These are phyloP conservation scores for Pichia californica DNA, from an alignment of 805 yeast genomes.

Conservation along the genomic window DNA sequence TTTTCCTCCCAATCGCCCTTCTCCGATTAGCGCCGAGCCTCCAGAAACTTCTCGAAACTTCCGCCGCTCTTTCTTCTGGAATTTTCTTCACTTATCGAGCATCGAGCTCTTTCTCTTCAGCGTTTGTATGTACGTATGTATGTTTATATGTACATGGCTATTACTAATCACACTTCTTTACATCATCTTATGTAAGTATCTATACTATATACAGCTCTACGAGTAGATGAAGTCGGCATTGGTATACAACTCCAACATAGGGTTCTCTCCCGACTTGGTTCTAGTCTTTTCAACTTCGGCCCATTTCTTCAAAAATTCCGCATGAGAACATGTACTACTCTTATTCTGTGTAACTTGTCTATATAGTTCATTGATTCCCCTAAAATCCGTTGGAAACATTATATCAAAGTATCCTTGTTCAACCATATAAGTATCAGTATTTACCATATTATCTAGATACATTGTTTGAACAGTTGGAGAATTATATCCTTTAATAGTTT, in stretches of 20 bases:
- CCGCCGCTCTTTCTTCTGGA: not conserved
- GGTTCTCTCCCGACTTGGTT: constrained; percentile 75
- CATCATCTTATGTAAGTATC: too few species aligned
- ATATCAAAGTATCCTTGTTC: constrained; percentile 83
- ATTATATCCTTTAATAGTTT: constrained; percentile 48
- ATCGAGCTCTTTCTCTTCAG: too few species aligned
- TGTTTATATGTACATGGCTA: too few species aligned
- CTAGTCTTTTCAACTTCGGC: constrained; percentile 61
- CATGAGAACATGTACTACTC: constrained; percentile 49
- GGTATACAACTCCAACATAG: constrained; percentile 69
- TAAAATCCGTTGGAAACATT: constrained; percentile 79
- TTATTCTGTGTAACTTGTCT: constrained; percentile 55
- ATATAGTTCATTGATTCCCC: constrained; percentile 54
- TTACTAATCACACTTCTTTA: too few species aligned
- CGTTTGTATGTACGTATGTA: too few species aligned
- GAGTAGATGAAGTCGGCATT: constrained; percentile 66
- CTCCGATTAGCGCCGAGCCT: not conserved
- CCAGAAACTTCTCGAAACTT: not conserved
- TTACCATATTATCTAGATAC: constrained; percentile 58
- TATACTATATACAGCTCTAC: constrained; percentile 12
- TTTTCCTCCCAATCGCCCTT: too few species aligned
- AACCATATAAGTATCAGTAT: constrained; percentile 70
- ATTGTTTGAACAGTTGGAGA: constrained; percentile 80
- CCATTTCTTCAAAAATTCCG: constrained; percentile 62
- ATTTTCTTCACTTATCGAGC: not conserved